Percentiles rank a stretch among this genome's conserved stretches.
These are phyloP conservation scores for Picea mariana DNA, from an alignment of 83 land plant species.

Conservation along the genomic window DNA sequence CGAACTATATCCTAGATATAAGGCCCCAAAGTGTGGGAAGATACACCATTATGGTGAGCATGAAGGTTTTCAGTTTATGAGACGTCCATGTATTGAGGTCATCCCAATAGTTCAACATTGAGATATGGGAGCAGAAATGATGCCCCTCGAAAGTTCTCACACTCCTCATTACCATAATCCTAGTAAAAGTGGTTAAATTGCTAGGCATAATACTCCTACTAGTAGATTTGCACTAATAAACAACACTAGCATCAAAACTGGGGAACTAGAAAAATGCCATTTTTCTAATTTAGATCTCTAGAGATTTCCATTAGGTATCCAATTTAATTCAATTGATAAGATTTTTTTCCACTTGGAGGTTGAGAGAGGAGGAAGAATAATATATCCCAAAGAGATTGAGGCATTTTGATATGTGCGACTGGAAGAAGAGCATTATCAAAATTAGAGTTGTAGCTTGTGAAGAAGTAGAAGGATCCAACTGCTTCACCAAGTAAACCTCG, in stretches of 20 bases:
- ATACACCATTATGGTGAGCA: conserved; percentile 30
- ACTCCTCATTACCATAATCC: conserved; percentile 65
- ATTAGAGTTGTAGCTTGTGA: conserved; percentile 59
- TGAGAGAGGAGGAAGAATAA: conserved; percentile 81
- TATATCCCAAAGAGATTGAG: conserved; percentile 73
- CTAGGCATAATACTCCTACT: conserved; percentile 73
- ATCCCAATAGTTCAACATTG: conserved; percentile 34
- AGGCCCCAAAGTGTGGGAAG: conserved; percentile 14
- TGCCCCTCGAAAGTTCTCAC: conserved; percentile 64
- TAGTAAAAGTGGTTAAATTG: conserved; percentile 48
- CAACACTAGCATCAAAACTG: conserved; percentile 30
- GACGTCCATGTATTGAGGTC: not conserved
- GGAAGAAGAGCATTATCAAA: conserved; percentile 45
- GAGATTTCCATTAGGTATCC: conserved; percentile 25
- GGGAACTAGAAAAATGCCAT: conserved; percentile 61
- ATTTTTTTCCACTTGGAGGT: conserved; percentile 66
- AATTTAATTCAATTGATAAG: conserved; percentile 41
- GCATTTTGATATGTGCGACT: conserved; percentile 52
- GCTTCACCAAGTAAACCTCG: conserved; percentile 50
- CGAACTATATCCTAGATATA: no score
- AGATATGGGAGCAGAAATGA: conserved; percentile 74
- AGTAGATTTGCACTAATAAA: conserved; percentile 46
- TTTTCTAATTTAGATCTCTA: conserved; percentile 57
- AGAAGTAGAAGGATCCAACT: conserved; percentile 62
- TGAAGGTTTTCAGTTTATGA: no score